Base-by-base conservation (phyloP, 345 rosid genomes). In the Syzygium oleosum region DNA sequence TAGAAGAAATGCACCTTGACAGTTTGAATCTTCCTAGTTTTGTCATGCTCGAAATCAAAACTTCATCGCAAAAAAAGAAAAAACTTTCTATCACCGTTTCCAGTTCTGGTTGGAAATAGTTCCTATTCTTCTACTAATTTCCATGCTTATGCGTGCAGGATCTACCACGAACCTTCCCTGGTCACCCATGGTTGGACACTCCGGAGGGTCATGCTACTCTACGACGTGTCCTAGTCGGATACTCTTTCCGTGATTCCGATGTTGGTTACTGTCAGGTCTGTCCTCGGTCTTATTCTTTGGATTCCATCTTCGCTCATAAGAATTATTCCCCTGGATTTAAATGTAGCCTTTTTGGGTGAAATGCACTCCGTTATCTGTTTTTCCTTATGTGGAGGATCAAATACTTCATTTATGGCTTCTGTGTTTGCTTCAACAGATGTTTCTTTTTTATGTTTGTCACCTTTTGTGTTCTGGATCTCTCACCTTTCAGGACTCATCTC, bases 251-350 rank as follows among this genome's bases (percentile, higher is more conserved):
- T 27, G 99, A 98, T 90, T 98, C 99, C 89, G 99, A 98, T 92
- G 99, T 98, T 89, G 99, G 99, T 65, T 98, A 98, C 86, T 98
- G 99, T 91, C 99, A 98, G 99, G 99, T 98, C 90, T 73, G 92
- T 86, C 86, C 65, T 38, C 84, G 53, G 43, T 83, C 49, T 85
- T 52, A n/a, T 84, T 80, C 43, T 7, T 78, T 29, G 53, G 83
- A 73, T 34, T 73, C 80, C 46, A 1, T 73, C 21, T 88, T 53
- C 31, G 84, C 63, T 41, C 84, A 38, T 25, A 14, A 51, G 11
- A 46, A 46, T 27, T 7, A 65, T 88, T 11, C 15, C 25, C 41
- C n/a, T 86, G 83, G 29, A 59, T 86, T 49, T 51, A 83, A 86
- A 59, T 63, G 8, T 63, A n/a, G 80, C 31, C 77, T 41, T 85